Conservation (phyloP, 164 flowering plant species). For the Umbilicus rupestris region DNA sequence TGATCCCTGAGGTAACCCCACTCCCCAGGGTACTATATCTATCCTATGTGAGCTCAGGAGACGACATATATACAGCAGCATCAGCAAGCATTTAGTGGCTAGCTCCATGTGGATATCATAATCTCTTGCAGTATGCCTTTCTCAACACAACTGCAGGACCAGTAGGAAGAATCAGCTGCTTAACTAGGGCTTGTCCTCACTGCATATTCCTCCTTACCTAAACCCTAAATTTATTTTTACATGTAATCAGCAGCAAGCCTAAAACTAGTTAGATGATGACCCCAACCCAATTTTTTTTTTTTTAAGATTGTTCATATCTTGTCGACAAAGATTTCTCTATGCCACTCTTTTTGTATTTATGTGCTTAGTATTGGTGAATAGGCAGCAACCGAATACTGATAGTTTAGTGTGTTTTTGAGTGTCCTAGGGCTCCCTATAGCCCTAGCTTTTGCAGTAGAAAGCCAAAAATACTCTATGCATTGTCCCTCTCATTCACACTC, state of each 20-base stretch:
- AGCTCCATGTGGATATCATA: too few species aligned
- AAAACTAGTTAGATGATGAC: background rate
- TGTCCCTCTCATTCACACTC: constrained; percentile 34
- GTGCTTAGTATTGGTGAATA: background rate
- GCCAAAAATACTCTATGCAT: constrained; percentile 18
- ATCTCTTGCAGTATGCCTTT: too few species aligned
- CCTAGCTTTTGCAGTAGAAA: constrained; percentile 5
- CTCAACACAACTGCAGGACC: too few species aligned
- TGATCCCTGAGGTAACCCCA: constrained; percentile 5
- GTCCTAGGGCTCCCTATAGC: constrained; percentile 1
- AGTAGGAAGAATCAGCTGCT: background rate
- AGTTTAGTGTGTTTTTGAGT: background rate
- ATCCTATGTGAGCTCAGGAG: background rate
- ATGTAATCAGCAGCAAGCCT: too few species aligned
- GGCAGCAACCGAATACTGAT: too few species aligned
- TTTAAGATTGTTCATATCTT: too few species aligned
- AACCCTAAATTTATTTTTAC: too few species aligned
- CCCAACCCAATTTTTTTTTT: too few species aligned
- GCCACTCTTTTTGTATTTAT: background rate
- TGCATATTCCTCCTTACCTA: background rate
- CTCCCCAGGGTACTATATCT: constrained; percentile 1
- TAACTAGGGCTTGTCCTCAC: background rate
- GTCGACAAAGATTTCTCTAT: background rate
- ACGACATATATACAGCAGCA: background rate
- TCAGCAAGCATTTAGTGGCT: too few species aligned